A percentile compares a stretch with the other conserved stretches of the same genome.
Evolutionary conservation across 2,329 filamentous ascomycete species (phyloP).

Genomic region (Fusarium sp.): DNA sequence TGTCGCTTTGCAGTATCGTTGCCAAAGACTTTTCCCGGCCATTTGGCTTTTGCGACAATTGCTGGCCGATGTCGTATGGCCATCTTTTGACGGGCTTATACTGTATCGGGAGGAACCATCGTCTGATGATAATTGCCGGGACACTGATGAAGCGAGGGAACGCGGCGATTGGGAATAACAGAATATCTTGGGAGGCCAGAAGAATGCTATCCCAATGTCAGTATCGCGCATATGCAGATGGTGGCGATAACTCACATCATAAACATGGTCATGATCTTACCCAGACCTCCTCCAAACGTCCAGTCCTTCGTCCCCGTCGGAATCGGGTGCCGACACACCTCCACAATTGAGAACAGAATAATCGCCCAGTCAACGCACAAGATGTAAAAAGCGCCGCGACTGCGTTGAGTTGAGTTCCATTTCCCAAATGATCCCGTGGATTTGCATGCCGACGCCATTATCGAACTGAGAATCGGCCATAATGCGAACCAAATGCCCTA

Average conservation of each 20-base stretch:
- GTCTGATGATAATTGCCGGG: background rate
- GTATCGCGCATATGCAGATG: accelerated
- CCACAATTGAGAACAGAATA: background rate
- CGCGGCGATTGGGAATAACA: background rate
- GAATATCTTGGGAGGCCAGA: background rate
- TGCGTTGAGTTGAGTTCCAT: background rate
- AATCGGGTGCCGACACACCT: conserved; percentile 15
- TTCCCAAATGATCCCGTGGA: background rate
- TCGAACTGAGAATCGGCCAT: conserved; percentile 14
- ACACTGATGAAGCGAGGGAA: conserved; percentile 6
- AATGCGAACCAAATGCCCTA: conserved; percentile 18
- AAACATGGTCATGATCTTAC: conserved; percentile 18
- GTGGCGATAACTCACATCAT: background rate
- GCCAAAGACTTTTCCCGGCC: accelerated
- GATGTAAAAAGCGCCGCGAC: conserved; percentile 17
- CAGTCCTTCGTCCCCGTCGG: background rate
- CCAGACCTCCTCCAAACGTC: conserved; percentile 5
- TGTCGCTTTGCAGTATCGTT: background rate
- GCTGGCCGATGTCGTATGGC: background rate
- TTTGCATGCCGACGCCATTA: background rate
- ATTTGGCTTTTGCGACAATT: background rate
- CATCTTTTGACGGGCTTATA: background rate
- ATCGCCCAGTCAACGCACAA: conserved; percentile 11
- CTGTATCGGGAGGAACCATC: background rate
- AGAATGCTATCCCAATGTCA: background rate